phyloP scores from a whole-genome alignment of 805 yeast genomes.

The Dipodascus albidus region DNA sequence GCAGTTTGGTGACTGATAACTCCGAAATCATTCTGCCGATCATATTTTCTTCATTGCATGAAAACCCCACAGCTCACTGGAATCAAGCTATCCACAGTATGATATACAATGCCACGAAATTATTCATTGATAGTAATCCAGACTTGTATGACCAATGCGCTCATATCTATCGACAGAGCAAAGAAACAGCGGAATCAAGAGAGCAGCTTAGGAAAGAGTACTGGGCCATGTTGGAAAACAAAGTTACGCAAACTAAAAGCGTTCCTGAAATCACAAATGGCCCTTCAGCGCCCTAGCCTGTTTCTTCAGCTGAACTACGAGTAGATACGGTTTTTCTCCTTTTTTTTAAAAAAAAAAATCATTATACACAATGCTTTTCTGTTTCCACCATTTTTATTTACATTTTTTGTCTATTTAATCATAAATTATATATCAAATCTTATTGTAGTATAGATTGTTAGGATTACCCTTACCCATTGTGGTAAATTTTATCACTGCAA shows the following conservation, averaged over 20 bases:
- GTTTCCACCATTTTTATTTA: background rate
- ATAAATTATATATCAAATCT: background rate
- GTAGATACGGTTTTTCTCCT: background rate
- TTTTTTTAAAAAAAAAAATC: background rate
- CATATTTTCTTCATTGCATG: constrained; percentile 80
- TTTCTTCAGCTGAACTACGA: background rate
- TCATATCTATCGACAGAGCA: constrained; percentile 68
- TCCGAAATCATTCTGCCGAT: constrained; percentile 90
- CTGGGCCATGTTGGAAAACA: constrained; percentile 51
- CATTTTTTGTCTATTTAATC: background rate
- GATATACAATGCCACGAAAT: constrained; percentile 83
- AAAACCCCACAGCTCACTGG: constrained; percentile 77
- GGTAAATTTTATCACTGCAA: background rate
- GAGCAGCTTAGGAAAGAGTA: constrained; percentile 44
- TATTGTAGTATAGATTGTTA: background rate
- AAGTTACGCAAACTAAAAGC: constrained; percentile 24
- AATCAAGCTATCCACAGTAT: constrained; percentile 84
- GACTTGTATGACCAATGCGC: constrained; percentile 86
- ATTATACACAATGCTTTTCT: too few species aligned
- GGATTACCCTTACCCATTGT: background rate
- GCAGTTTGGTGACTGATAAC: constrained; percentile 74
- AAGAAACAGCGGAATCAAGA: constrained; percentile 57
- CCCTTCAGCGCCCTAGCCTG: background rate
- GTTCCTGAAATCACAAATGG: background rate
- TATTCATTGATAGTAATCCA: constrained; percentile 88